These are phyloP conservation scores for Artemisia annua DNA, from an alignment of 129 eudicot genomes.

Conservation along the genomic window DNA sequence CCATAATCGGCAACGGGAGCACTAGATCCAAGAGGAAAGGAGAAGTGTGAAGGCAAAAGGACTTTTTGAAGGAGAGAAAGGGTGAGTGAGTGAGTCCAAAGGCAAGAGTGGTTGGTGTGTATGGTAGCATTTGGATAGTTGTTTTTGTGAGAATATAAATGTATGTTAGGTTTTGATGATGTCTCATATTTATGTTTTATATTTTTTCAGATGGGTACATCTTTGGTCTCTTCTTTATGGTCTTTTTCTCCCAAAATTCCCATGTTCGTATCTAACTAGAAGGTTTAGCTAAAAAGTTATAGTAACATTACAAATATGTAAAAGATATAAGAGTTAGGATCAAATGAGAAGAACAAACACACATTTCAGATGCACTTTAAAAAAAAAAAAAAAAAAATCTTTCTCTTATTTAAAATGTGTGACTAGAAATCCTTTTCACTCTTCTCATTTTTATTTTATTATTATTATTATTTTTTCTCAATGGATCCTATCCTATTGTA, in stretches of 20 bases:
- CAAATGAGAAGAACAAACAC: too few relatives aligned
- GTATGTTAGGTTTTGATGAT: constrained; percentile 38
- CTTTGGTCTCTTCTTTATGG: constrained; percentile 31
- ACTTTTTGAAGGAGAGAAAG: constrained; percentile 42
- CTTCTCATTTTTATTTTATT: too few relatives aligned
- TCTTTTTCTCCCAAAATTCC: constrained; percentile 3
- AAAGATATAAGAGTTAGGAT: too few relatives aligned
- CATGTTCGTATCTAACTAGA: background rate
- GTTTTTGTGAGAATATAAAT: constrained; percentile 39
- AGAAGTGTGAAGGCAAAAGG: constrained; percentile 34
- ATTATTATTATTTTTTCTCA: too few relatives aligned
- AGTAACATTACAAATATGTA: too few relatives aligned
- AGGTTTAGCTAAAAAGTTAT: too few relatives aligned
- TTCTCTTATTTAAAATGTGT: too few relatives aligned
- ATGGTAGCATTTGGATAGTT: constrained; percentile 36
- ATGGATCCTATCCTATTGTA: too few relatives aligned
- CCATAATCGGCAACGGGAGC: constrained; percentile 37
- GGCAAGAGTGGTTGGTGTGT: background rate
- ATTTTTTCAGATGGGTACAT: constrained; percentile 23
- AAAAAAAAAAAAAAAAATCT: too few relatives aligned
- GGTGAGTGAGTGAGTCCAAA: constrained; percentile 36
- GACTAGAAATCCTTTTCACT: too few relatives aligned
- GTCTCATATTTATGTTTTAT: constrained; percentile 19
- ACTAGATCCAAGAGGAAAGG: constrained; percentile 48
- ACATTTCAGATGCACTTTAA: too few relatives aligned